phyloP scores from a whole-genome alignment of 805 yeast species.

The Tanozyma kutaoensis region DNA sequence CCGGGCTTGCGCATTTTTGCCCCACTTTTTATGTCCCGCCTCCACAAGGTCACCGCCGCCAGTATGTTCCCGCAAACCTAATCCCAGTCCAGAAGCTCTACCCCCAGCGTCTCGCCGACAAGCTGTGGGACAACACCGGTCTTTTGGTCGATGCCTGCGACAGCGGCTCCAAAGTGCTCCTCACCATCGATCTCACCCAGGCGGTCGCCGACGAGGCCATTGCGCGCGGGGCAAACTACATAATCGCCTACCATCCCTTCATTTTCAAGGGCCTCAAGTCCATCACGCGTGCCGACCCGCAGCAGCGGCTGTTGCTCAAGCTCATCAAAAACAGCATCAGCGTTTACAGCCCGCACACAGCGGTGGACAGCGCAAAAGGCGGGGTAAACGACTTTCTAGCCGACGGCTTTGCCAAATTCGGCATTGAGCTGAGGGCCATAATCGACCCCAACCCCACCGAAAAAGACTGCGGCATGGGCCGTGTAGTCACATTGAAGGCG shows the following conservation, averaged over 20 bases:
- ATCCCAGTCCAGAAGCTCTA: slow-evolving; percentile 55
- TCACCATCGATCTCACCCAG: slow-evolving; percentile 78
- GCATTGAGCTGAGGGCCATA: slow-evolving; percentile 16
- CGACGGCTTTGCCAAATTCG: slow-evolving; percentile 31
- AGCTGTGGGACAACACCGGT: slow-evolving; percentile 94
- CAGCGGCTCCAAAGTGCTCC: slow-evolving; percentile 26
- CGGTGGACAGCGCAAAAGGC: slow-evolving; percentile 82
- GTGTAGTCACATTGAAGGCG: slow-evolving; percentile 37
- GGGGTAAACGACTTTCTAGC: slow-evolving; percentile 94
- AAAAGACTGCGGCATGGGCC: slow-evolving; percentile 70
- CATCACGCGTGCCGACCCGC: slow-evolving; percentile 53
- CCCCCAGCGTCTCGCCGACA: slow-evolving; percentile 73
- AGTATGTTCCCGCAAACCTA: slow-evolving; percentile 8
- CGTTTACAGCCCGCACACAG: slow-evolving; percentile 93
- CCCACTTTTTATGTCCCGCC: too few species aligned
- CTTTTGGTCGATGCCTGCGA: slow-evolving; percentile 56
- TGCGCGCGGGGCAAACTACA: slow-evolving; percentile 32
- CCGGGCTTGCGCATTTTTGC: slow-evolving; percentile 12
- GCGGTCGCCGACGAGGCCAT: slow-evolving; percentile 82
- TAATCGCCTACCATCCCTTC: slow-evolving; percentile 87
- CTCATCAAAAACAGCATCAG: slow-evolving; percentile 68
- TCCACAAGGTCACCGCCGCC: too few species aligned
- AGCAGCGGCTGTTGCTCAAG: slow-evolving; percentile 62
- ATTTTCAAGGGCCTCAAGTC: slow-evolving; percentile 80
- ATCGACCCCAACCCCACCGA: slow-evolving; percentile 31